Evolutionary conservation across 1,284 basidiomycete species (phyloP).

Genomic region (Anthracocystis walkeri): DNA sequence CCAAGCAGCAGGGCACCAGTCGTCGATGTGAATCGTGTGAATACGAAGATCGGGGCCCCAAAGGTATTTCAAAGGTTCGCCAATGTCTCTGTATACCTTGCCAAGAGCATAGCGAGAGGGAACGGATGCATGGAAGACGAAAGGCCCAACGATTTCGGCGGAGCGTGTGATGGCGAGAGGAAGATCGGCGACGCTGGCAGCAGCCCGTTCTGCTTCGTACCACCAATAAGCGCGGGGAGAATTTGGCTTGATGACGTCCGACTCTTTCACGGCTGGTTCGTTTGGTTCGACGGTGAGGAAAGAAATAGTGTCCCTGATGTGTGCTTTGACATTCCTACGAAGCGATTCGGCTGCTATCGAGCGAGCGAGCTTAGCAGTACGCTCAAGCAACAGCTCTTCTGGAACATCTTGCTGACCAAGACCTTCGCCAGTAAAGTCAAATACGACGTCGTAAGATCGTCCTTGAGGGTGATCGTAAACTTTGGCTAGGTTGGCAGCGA

Average conservation of each 20-base stretch:
- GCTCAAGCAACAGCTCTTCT: slow-evolving; percentile 49
- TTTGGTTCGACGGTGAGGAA: slow-evolving; percentile 49
- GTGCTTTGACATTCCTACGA: slow-evolving; percentile 39
- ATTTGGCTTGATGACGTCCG: slow-evolving; percentile 40
- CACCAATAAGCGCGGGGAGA: slow-evolving; percentile 48
- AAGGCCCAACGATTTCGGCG: slow-evolving; percentile 54
- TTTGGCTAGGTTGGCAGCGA: slow-evolving; percentile 22
- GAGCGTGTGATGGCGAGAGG: slow-evolving; percentile 53
- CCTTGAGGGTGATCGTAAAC: slow-evolving; percentile 39
- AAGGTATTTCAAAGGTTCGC: slow-evolving; percentile 48
- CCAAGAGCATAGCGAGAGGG: slow-evolving; percentile 38
- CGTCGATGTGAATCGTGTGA: slow-evolving; percentile 51
- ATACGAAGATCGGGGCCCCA: slow-evolving; percentile 55
- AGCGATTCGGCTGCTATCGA: slow-evolving; percentile 40
- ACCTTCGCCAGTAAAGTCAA: slow-evolving; percentile 61
- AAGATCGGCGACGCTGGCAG: slow-evolving; percentile 40
- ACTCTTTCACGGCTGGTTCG: slow-evolving; percentile 35
- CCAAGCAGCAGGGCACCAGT: slow-evolving; percentile 54
- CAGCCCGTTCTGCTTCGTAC: slow-evolving; percentile 59
- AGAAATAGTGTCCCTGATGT: slow-evolving; percentile 51
- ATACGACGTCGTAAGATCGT: slow-evolving; percentile 51
- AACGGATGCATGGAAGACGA: slow-evolving; percentile 29
- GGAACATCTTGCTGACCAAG: slow-evolving; percentile 31
- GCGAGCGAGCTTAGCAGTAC: slow-evolving; percentile 50
- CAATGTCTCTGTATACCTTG: slow-evolving; percentile 33